Conservation (phyloP, 345 rosid species). For the Citrus hindsii region DNA sequence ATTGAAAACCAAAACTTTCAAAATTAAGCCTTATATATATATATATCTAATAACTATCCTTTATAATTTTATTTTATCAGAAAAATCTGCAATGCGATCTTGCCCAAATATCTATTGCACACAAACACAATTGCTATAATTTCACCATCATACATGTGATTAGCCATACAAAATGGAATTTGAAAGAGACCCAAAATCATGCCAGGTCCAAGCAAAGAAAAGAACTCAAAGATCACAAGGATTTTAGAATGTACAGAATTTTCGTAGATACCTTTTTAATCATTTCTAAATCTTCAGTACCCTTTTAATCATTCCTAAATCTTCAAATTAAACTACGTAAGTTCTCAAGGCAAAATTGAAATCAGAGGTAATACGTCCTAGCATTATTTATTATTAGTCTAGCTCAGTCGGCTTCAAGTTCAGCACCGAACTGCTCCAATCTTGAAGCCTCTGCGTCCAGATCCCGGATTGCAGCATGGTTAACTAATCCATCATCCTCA, state of each 20-base stretch:
- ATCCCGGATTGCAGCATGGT: slow-evolving; percentile 75
- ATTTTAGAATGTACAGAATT: slow-evolving; percentile 1
- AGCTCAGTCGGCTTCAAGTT: slow-evolving; percentile 75
- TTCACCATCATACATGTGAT: not conserved
- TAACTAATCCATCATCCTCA: slow-evolving; percentile 75
- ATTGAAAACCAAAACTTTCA: no score
- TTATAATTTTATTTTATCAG: no score
- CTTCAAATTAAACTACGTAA: not conserved
- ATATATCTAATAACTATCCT: no score
- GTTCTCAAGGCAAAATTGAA: slow-evolving; percentile 11
- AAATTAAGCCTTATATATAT: no score
- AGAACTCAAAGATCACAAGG: not conserved
- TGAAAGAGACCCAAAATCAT: not conserved
- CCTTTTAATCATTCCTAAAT: not conserved
- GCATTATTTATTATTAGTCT: not conserved
- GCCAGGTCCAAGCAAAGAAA: not conserved
- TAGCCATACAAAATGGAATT: no score
- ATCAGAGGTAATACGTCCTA: not conserved
- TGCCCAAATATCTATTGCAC: not conserved
- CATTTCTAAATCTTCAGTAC: not conserved
- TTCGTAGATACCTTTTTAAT: not conserved
- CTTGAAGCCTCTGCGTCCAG: slow-evolving; percentile 56
- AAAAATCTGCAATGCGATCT: not conserved
- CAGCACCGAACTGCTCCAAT: slow-evolving; percentile 85
- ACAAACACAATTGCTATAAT: not conserved